These are phyloP conservation scores for Pythium chondricola DNA, from an alignment of 352 stramenopile genomes.

Conservation along the genomic window DNA sequence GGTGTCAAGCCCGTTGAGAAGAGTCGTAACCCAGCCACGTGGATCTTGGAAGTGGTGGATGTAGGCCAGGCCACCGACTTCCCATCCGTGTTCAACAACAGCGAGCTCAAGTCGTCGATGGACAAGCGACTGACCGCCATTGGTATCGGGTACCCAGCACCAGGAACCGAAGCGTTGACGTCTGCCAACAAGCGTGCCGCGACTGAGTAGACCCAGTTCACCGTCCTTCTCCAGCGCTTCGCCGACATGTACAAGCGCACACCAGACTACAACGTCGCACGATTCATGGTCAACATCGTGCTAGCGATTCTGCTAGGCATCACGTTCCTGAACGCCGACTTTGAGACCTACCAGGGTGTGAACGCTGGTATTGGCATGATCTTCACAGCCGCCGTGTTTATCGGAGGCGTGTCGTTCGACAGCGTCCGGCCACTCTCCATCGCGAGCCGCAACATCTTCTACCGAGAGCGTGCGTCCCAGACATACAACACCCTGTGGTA, in stretches of 20 bases:
- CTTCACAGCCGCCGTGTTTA: slow-evolving; percentile 56
- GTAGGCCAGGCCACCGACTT: slow-evolving; percentile 21
- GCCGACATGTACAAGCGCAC: slow-evolving; percentile 57
- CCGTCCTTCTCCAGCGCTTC: slow-evolving; percentile 19
- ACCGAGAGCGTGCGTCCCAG: slow-evolving; percentile 61
- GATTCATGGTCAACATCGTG: slow-evolving; percentile 22
- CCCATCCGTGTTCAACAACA: slow-evolving; percentile 4
- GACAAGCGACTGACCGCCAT: slow-evolving; percentile 1
- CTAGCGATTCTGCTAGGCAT: slow-evolving; percentile 41
- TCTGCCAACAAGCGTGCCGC: slow-evolving; percentile 14
- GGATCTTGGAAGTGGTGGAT: slow-evolving; percentile 65
- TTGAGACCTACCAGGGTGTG: slow-evolving; percentile 14
- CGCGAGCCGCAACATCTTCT: slow-evolving; percentile 41
- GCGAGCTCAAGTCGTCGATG: background rate
- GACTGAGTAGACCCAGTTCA: slow-evolving; percentile 2
- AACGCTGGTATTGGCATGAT: slow-evolving; percentile 38
- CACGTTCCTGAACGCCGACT: slow-evolving; percentile 13
- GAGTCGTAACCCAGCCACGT: slow-evolving; percentile 74
- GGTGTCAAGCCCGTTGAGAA: slow-evolving; percentile 23
- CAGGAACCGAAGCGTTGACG: background rate
- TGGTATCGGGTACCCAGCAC: background rate
- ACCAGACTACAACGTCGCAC: slow-evolving; percentile 54
- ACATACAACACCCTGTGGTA: slow-evolving; percentile 67
- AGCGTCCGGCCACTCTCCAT: slow-evolving; percentile 22
- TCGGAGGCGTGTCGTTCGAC: slow-evolving; percentile 40